Percentiles rank a stretch among this genome's conserved stretches.
phyloP scores from a whole-genome alignment of 2,329 filamentous ascomycete genomes.

The Epicoccum nigrum region DNA sequence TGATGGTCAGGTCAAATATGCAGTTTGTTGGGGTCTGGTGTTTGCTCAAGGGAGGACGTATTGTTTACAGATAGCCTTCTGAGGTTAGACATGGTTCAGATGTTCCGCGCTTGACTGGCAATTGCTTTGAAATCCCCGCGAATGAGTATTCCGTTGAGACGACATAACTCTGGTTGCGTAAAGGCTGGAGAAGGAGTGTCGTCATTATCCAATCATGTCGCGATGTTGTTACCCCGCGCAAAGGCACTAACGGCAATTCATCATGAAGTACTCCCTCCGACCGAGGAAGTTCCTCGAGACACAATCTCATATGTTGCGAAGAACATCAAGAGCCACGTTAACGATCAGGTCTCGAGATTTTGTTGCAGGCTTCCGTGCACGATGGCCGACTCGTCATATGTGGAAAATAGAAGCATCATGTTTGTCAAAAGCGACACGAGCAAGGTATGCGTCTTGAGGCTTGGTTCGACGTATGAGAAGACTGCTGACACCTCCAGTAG shows the following conservation, averaged over 20 bases:
- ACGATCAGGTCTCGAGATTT: no score
- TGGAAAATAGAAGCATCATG: conserved; percentile 8
- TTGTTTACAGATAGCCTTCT: no score
- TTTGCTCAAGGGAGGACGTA: no score
- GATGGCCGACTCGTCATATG: background rate
- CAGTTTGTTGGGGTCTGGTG: background rate
- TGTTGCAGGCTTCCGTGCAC: no score
- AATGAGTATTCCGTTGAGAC: background rate
- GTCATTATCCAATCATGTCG: background rate
- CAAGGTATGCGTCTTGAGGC: no score
- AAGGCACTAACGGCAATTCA: background rate
- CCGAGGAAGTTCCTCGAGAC: no score
- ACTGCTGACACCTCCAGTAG: conserved; percentile 1
- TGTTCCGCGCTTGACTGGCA: background rate
- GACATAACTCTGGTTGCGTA: background rate
- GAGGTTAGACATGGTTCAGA: background rate
- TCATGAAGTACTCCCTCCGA: no score
- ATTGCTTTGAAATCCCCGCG: conserved; percentile 10
- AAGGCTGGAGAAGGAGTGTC: background rate
- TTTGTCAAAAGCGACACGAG: conserved; percentile 10
- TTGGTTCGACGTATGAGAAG: no score
- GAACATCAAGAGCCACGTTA: no score
- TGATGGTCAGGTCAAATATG: background rate
- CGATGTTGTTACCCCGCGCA: background rate
- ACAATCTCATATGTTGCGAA: no score